phyloP scores from a whole-genome alignment of 306 rosid species.

The cucumber (Cucumis sativus) region Cucumber_9930_V3 NC_026657.2:5308501-5309000 shows the following conservation, averaged over 20 bases:
- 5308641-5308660: too few species aligned
- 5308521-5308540: too few species aligned
- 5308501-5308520: too few species aligned
- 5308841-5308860: conserved; percentile 43
- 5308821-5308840: conserved; percentile 32
- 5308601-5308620: too few species aligned
- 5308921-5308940: conserved; percentile 17
- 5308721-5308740: too few species aligned
- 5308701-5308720: too few species aligned
- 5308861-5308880: conserved; percentile 62
- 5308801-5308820: conserved; percentile 37
- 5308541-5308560: too few species aligned
- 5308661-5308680: too few species aligned
- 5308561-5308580: too few species aligned
- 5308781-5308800: conserved; percentile 58
- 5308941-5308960: neutral
- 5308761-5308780: conserved; percentile 31
- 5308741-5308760: conserved; percentile 45
- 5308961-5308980: conserved; percentile 2
- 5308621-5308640: too few species aligned
- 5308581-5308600: too few species aligned
- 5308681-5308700: too few species aligned
- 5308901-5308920: conserved; percentile 60
- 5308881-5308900: conserved; percentile 47
- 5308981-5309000: conserved; percentile 19